Base-by-base conservation (phyloP, 192 early-diverging fungal genomes). In the Cetraspora pellucida region DNA sequence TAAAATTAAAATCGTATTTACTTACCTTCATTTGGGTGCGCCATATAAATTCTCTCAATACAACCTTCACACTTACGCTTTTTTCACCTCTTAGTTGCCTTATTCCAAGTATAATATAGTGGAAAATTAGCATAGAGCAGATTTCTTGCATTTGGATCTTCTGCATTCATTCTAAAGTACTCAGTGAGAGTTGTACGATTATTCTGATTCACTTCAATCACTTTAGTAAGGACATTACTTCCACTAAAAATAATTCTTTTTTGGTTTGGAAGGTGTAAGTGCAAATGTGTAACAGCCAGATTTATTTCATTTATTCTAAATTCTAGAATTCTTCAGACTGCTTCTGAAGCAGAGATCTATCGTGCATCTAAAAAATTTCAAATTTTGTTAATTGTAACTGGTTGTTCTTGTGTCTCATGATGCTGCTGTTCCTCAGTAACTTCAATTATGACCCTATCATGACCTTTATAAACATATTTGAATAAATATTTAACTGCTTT, bases 391-490 rank as follows among this genome's bases (percentile, higher is more conserved):
- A 45, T 64, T 46, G 30, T n/a, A 21, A 37, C 13, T 43, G 7
- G 31, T 58, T 2, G 44, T 10, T 49, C 10, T 2, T 49, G 47
- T 49, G 10, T n/a, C n/a, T n/a, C 2, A 49, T 19, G 6, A 31
- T 9, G 7, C 43, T 10, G 10, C 16, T 49, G 47, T 49, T 49
- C 16, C 19, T 52, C 14, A 7, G 14, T 49, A 19, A 70, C 47
- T 25, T 70, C 8, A n/a, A 70, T 43, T 47, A 43, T 46, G 3
- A 74, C 52, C 19, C 52, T 28, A 43, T 82, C 81, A 70, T 78
- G 76, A 1, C 77, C 80, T 49, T 81, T 83, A 61, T 78, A 77
- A 11, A 83, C 50, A 37, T 83, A 83, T 49, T 83, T 85, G 72
- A 57, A 85, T 0, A 85, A 44, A 67, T 85, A 85, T 47, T 82